Evolutionary conservation across 2,329 filamentous ascomycete genomes (phyloP), one percentile per base, ranked within the genome.

Genomic region (Fusarium agapanthi): DNA sequence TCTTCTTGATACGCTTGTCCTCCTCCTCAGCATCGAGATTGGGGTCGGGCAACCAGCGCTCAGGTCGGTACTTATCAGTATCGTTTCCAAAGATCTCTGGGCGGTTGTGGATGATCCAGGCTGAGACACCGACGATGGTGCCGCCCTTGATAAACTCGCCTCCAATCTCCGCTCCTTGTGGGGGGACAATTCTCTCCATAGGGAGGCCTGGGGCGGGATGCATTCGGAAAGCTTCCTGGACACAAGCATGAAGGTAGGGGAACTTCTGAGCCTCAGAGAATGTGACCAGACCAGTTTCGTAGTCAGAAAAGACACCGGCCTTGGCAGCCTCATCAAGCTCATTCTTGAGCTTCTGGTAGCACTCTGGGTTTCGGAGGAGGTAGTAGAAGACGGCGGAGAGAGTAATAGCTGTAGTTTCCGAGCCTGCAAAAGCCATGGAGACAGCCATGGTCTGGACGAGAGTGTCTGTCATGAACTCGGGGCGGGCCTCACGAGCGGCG

Each of bases 351-450:
- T 86, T 86, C 7, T 73, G 77, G 67, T 92, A 87, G 20, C 85
- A 85, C 0, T 73, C 41, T 0, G 90, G 90, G 75, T 90, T 88
- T 76, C 90, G 91, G 40, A 95, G 85, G 7, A 95, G 82, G 79
- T 90, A 91, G 81, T 95, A 95, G 76, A 95, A 93, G 1, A 95
- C 88, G 12, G 90, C 87, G 11, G 88, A 88, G 0, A 95, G 85
- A 12, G 88, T 90, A 77, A 95, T 95, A 43, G 92, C 93, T 0
- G 93, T 95, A 1, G 93, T 95, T 80, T 96, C 93, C 5, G 89
- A 92, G 7, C 93, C 93, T 1, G 93, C 93, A 74, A 92, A 89
- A 1, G 88, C 88, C 91, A 93, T 93, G 65, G 86, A 90, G n/a
- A 91, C 88, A 55, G 90, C 91, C 82, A 92, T 91, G 12, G 91